Evolutionary conservation across 805 yeast species (phyloP).

Genomic region (Scheffersomyces stipitis): DNA sequence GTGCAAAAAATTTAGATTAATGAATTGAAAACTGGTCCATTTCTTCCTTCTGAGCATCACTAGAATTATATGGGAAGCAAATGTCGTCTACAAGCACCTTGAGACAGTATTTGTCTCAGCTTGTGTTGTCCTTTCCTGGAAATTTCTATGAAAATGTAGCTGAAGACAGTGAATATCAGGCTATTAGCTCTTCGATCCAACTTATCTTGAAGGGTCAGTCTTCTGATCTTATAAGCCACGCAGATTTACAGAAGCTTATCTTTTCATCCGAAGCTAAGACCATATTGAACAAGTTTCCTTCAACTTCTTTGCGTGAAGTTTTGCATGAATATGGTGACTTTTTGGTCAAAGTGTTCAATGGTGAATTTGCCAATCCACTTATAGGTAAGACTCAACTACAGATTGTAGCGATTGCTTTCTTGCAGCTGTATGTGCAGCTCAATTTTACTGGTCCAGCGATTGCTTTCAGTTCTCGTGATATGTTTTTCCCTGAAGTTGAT

Average conservation of each 20-base stretch:
- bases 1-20: too few species aligned
- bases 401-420: slow-evolving; percentile 54
- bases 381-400: slow-evolving; percentile 23
- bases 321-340: slow-evolving; percentile 16
- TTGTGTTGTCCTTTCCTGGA: slow-evolving; percentile 17
- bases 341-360: slow-evolving; percentile 7
- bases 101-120: slow-evolving; percentile 17
- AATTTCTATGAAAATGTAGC: slow-evolving; percentile 11
- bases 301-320: slow-evolving; percentile 15
- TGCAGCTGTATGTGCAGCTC: slow-evolving; percentile 69
- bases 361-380: slow-evolving; percentile 8
- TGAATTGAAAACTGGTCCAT: too few species aligned
- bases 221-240: slow-evolving; percentile 19
- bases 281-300: slow-evolving; percentile 22
- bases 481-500: slow-evolving; percentile 26
- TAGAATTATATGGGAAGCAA: background rate
- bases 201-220: slow-evolving; percentile 26
- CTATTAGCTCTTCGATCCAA: slow-evolving; percentile 15
- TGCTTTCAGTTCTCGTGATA: slow-evolving; percentile 33
- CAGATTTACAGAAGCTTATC: slow-evolving; percentile 17
- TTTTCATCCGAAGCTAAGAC: slow-evolving; percentile 11
- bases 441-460: slow-evolving; percentile 84
- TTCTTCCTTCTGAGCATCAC: too few species aligned
- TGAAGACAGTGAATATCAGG: slow-evolving; percentile 4
- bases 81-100: slow-evolving; percentile 3